phyloP scores from a whole-genome alignment of 495 filamentous ascomycete species.

The Penicillium ucsense region DNA sequence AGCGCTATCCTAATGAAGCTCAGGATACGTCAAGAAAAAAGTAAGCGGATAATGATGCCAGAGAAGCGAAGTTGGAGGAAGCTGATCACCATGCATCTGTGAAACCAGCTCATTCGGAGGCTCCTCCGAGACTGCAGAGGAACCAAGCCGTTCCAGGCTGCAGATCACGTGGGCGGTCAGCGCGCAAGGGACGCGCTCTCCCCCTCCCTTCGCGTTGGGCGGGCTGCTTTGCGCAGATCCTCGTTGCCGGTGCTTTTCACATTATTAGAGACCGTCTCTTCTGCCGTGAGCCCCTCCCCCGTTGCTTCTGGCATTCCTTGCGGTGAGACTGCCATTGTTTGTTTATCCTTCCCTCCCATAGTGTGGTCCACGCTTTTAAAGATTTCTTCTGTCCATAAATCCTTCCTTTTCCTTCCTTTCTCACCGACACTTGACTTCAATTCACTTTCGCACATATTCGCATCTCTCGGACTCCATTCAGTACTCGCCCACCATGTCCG shows the following conservation, averaged over 20 bases:
- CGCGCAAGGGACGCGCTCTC: conserved; percentile 19
- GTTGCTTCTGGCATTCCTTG: conserved; percentile 14
- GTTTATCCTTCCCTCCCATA: conserved; percentile 4
- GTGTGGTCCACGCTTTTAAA: conserved; percentile 1
- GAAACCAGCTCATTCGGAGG: background rate
- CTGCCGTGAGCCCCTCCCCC: too few relatives aligned
- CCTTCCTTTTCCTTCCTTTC: conserved; percentile 54
- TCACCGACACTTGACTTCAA: conserved; percentile 1
- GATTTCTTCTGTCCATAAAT: conserved; percentile 62
- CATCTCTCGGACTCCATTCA: background rate
- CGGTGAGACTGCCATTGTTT: conserved; percentile 15
- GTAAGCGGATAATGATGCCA: background rate
- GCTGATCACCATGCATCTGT: background rate
- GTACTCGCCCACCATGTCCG: conserved; percentile 62
- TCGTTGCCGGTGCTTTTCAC: conserved; percentile 5
- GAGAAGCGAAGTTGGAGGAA: background rate
- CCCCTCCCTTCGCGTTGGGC: too few relatives aligned
- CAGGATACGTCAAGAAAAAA: background rate
- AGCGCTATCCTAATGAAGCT: background rate
- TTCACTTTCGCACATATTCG: conserved; percentile 11
- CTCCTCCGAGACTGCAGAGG: background rate
- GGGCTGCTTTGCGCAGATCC: conserved; percentile 14
- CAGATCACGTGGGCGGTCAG: conserved; percentile 20
- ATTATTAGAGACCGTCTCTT: background rate
- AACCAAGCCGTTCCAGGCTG: background rate